These are phyloP conservation scores for Sextonia rubra DNA, from an alignment of 164 flowering plant species.

Conservation along the genomic window DNA sequence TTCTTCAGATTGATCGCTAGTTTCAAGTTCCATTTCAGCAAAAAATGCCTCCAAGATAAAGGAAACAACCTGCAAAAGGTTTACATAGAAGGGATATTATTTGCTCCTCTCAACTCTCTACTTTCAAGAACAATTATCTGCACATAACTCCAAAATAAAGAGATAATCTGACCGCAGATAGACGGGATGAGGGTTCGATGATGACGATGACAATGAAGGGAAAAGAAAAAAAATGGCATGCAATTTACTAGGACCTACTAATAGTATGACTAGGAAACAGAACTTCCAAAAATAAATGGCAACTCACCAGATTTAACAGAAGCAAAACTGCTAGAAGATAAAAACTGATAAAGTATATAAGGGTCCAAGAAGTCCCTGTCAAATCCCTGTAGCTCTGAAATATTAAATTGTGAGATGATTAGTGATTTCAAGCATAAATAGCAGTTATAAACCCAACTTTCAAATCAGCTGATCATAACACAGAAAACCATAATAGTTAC, in stretches of 20 bases:
- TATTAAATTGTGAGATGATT: conserved; percentile 5
- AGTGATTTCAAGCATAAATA: not conserved
- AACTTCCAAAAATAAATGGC: not conserved
- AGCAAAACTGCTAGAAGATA: conserved; percentile 74
- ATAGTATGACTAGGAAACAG: not conserved
- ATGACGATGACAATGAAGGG: not conserved
- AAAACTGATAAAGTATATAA: conserved; percentile 75
- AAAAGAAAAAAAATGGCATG: not conserved
- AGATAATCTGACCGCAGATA: no score
- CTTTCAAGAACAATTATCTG: not conserved
- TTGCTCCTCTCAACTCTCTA: not conserved
- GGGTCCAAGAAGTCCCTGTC: conserved; percentile 72
- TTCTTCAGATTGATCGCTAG: conserved; percentile 33
- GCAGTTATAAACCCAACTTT: not conserved
- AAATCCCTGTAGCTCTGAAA: conserved; percentile 77
- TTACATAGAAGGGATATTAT: not conserved
- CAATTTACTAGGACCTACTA: not conserved
- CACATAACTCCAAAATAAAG: no score
- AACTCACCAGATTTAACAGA: conserved; percentile 73
- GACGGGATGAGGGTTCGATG: no score
- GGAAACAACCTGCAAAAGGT: conserved; percentile 67
- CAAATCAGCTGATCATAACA: not conserved
- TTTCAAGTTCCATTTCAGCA: conserved; percentile 81
- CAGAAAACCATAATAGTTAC: not conserved
- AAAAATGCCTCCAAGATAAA: conserved; percentile 97